These are phyloP conservation scores for Nakazawaea ernobii DNA, from an alignment of 805 yeast species.

Conservation along the genomic window DNA sequence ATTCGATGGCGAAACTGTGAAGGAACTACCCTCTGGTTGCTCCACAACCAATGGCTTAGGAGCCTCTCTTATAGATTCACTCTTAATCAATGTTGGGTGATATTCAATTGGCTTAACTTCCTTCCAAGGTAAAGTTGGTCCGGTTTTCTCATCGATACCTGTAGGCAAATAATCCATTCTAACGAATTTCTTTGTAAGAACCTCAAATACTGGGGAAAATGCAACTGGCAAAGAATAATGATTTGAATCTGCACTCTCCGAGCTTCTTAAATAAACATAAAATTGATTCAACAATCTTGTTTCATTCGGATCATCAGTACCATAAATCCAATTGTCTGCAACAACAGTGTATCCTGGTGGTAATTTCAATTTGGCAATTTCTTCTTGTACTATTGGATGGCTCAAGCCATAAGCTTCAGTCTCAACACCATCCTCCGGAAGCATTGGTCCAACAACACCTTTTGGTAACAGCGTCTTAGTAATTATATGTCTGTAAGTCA, in stretches of 20 bases:
- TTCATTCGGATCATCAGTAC: conserved; percentile 63
- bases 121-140: conserved; percentile 57
- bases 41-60: conserved; percentile 63
- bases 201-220: conserved; percentile 69
- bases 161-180: conserved; percentile 73
- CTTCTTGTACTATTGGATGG: conserved; percentile 58
- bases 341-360: conserved; percentile 50
- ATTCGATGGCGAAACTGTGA: conserved; percentile 44
- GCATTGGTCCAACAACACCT: conserved; percentile 66
- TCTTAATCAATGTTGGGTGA: conserved; percentile 59
- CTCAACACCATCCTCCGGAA: conserved; percentile 56
- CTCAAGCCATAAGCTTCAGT: conserved; percentile 44
- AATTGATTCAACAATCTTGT: conserved; percentile 61
- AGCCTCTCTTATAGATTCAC: conserved; percentile 41
- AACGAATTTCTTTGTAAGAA: conserved; percentile 51
- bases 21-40: conserved; percentile 82
- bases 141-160: conserved; percentile 54
- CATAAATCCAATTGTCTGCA: conserved; percentile 84
- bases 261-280: conserved; percentile 66
- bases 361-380: conserved; percentile 59
- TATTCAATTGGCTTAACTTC: conserved; percentile 60
- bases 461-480: conserved; percentile 49
- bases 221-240: conserved; percentile 71
- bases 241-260: conserved; percentile 65
- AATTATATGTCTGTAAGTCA: conserved; percentile 55